Evolutionary conservation across 495 filamentous ascomycete species (phyloP).

Genomic region (Jackrogersella multiformis): DNA sequence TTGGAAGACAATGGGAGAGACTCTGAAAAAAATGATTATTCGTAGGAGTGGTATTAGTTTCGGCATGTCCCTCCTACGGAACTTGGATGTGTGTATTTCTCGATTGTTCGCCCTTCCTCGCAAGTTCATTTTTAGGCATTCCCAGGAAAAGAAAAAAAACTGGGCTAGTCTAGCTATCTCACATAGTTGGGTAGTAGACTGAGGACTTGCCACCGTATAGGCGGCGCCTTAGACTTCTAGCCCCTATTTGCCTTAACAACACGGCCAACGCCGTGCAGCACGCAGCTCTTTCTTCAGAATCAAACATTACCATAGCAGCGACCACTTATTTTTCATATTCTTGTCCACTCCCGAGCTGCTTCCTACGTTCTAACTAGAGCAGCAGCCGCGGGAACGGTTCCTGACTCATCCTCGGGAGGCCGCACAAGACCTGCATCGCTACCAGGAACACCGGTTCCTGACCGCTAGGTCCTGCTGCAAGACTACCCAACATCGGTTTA

Average conservation of each 20-base stretch:
- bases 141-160: neutral
- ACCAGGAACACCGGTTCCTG: conserved; percentile 46
- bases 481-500: conserved; percentile 43
- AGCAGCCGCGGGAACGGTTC: conserved; percentile 41
- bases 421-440: conserved; percentile 46
- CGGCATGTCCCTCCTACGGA: conserved; percentile 16
- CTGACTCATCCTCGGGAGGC: conserved; percentile 47
- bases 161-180: neutral
- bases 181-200: neutral
- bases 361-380: conserved; percentile 18
- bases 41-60: conserved; percentile 35
- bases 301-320: conserved; percentile 4
- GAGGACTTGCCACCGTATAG: neutral
- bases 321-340: conserved; percentile 10
- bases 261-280: neutral
- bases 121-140: neutral
- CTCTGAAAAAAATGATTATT: conserved; percentile 21
- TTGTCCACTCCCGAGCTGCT: conserved; percentile 5
- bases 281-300: conserved; percentile 5
- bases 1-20: conserved; percentile 22
- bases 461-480: conserved; percentile 48
- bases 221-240: neutral
- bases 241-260: neutral
- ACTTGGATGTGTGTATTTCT: neutral
- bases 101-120: neutral